Percentiles rank a stretch among this genome's conserved stretches.
Conservation (phyloP, 768 basidiomycete species). For the Mycena vulgaris region DNA sequence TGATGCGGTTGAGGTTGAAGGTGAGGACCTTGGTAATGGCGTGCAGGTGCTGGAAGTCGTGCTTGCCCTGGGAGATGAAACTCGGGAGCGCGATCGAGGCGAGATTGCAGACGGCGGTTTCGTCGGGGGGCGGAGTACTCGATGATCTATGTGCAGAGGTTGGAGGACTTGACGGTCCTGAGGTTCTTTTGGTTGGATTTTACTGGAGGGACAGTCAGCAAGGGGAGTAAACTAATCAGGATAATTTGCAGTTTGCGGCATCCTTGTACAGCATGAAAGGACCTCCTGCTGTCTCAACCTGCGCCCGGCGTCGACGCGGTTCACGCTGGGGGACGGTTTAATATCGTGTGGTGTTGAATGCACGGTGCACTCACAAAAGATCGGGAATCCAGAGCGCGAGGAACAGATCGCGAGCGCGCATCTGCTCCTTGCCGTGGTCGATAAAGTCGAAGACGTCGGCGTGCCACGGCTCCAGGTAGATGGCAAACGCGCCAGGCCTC, state of each 20-base stretch:
- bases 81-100: conserved; percentile 86
- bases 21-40: conserved; percentile 84
- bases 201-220: conserved; percentile 51
- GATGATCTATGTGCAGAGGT: too few species aligned
- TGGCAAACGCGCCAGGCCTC: too few species aligned
- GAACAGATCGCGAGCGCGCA: conserved; percentile 96
- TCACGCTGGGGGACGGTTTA: conserved; percentile 77
- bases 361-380: too few species aligned
- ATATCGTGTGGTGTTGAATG: not conserved
- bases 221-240: not conserved
- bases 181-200: conserved; percentile 91
- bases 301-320: conserved; percentile 94
- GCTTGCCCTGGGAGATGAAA: conserved; percentile 73
- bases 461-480: conserved; percentile 99
- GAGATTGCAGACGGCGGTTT: too few species aligned
- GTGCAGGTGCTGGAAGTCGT: conserved; percentile 86
- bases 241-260: conserved; percentile 84
- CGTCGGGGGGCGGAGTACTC: too few species aligned
- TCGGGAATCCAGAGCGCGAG: conserved; percentile 99
- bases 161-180: conserved; percentile 89
- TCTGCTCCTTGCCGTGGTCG: conserved; percentile 99
- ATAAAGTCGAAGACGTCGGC: conserved; percentile 98
- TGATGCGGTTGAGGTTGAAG: conserved; percentile 84
- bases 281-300: conserved; percentile 98
- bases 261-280: conserved; percentile 99